Conservation (phyloP, 1,139 yeast genomes). For the Nakaseomyces bracarensis region DNA sequence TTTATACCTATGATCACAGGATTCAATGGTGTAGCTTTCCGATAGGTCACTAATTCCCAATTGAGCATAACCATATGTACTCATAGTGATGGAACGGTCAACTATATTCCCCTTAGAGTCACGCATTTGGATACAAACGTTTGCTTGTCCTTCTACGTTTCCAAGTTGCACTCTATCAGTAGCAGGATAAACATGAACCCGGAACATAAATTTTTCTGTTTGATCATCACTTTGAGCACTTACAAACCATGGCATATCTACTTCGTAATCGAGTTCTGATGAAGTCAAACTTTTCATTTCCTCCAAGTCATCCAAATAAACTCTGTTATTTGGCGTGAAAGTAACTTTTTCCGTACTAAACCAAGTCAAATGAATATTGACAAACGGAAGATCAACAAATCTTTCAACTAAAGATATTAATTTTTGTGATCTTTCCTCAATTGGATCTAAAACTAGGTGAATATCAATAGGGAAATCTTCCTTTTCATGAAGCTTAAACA, state of each 20-base stretch:
- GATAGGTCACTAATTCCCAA: slow-evolving; percentile 15
- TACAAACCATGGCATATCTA: slow-evolving; percentile 5
- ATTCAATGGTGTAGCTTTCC: slow-evolving; percentile 15
- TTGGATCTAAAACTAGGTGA: slow-evolving; percentile 60
- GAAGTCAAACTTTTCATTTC: not conserved
- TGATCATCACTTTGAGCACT: slow-evolving; percentile 36
- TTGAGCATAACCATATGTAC: slow-evolving; percentile 31
- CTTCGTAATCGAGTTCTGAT: slow-evolving; percentile 1
- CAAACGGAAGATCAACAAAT: slow-evolving; percentile 37
- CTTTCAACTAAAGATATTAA: slow-evolving; percentile 44
- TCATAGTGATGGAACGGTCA: slow-evolving; percentile 22
- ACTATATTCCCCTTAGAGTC: slow-evolving; percentile 15
- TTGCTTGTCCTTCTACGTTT: slow-evolving; percentile 23
- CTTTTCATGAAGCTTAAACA: slow-evolving; percentile 24
- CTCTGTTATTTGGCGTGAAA: slow-evolving; percentile 46
- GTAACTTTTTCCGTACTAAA: slow-evolving; percentile 45
- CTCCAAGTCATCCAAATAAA: slow-evolving; percentile 35
- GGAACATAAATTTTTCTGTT: slow-evolving; percentile 35
- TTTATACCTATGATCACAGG: slow-evolving; percentile 20
- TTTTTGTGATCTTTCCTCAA: slow-evolving; percentile 59
- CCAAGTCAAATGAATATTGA: slow-evolving; percentile 47
- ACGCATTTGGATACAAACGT: slow-evolving; percentile 21
- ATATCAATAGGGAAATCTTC: slow-evolving; percentile 39
- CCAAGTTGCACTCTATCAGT: slow-evolving; percentile 16
- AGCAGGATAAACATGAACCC: slow-evolving; percentile 37